Percentiles rank a stretch among this genome's conserved stretches.
Evolutionary conservation across 2,329 filamentous ascomycete species (phyloP).

Genomic region (Gnomoniopsis smithogilvyi): DNA sequence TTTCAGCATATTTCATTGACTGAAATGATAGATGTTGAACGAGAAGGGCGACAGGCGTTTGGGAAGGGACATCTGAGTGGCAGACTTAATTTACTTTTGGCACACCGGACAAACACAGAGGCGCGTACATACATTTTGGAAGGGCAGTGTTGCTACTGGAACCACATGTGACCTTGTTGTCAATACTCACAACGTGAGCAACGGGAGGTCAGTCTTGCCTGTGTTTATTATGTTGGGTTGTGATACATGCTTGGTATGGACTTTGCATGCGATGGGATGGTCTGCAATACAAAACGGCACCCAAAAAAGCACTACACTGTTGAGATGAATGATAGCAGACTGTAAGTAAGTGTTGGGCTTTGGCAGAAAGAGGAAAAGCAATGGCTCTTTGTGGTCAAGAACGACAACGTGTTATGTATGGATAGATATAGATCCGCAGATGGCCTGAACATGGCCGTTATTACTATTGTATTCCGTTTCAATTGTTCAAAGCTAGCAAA

Average conservation of each 20-base stretch:
- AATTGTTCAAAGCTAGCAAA: no score
- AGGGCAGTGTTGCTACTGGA: not conserved
- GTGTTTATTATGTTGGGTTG: not conserved
- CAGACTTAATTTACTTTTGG: not conserved
- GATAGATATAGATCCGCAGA: no score
- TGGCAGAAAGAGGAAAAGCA: no score
- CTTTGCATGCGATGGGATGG: not conserved
- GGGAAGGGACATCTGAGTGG: not conserved
- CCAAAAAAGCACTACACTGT: not conserved
- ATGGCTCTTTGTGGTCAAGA: no score
- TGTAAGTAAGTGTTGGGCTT: no score
- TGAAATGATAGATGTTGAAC: not conserved
- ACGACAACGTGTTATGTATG: no score
- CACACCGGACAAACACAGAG: not conserved
- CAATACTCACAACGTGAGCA: not conserved
- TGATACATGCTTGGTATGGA: not conserved
- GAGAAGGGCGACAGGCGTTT: not conserved
- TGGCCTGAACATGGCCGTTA: no score
- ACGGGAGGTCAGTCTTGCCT: not conserved
- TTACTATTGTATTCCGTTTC: no score
- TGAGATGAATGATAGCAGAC: not conserved
- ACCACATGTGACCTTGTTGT: not conserved
- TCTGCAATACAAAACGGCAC: no score
- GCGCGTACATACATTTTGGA: not conserved
- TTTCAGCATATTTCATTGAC: not conserved